Conservation (phyloP, 2,329 filamentous ascomycete species). For the Fusarium siculi region DNA sequence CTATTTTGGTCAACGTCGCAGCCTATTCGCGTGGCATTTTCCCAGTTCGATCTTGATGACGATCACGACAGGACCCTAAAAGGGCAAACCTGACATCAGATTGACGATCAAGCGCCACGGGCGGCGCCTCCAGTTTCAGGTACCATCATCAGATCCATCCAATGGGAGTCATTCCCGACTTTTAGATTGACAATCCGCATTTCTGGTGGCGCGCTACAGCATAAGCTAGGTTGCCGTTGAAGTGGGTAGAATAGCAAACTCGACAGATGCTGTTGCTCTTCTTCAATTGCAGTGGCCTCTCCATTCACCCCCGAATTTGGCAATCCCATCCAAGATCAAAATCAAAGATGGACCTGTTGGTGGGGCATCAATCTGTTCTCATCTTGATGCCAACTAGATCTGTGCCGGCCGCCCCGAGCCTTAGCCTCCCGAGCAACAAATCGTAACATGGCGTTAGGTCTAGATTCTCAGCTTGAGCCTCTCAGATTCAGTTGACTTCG, state of each 20-base stretch:
- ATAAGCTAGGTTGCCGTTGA: constrained; percentile 11
- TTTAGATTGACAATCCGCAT: constrained; percentile 33
- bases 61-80: not conserved
- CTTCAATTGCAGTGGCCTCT: not conserved
- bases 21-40: not conserved
- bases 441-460: constrained; percentile 32
- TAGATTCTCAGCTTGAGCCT: constrained; percentile 13
- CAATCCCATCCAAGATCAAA: not conserved
- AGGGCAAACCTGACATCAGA: constrained; percentile 16
- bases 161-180: constrained; percentile 38
- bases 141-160: constrained; percentile 31
- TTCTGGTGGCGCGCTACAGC: constrained; percentile 32
- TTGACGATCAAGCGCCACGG: constrained; percentile 38
- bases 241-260: constrained; percentile 26
- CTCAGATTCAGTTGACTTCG: not conserved
- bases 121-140: constrained; percentile 42
- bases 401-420: constrained; percentile 22
- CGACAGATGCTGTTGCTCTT: constrained; percentile 5
- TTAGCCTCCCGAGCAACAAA: constrained; percentile 7
- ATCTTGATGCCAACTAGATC: constrained; percentile 20
- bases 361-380: constrained; percentile 9
- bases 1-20: not conserved
- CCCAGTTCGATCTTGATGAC: not conserved
- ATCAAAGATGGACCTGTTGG: constrained; percentile 7
- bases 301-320: not conserved